phyloP scores from a whole-genome alignment of 176 grass and related monocot genomes.

The Thinopyrum elongatum region DNA sequence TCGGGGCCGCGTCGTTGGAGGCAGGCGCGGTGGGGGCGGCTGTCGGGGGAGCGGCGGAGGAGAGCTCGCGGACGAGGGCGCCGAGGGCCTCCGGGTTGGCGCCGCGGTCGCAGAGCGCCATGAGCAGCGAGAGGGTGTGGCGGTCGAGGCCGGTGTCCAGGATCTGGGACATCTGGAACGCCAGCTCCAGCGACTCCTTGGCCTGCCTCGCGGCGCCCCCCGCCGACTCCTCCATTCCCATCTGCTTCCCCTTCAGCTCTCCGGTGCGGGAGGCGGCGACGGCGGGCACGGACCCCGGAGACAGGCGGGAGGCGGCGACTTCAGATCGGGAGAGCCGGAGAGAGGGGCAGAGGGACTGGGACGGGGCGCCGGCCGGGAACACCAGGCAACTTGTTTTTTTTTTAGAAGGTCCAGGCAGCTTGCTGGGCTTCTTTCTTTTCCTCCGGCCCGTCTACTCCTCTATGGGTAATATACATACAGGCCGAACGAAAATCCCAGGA shows the following conservation, averaged over 20 bases:
- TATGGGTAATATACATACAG: no score
- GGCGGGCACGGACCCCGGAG: neutral
- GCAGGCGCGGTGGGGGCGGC: neutral
- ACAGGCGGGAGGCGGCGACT: neutral
- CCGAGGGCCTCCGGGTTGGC: conserved; percentile 81
- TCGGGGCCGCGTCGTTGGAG: neutral
- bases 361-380: no score
- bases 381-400: no score
- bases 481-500: no score
- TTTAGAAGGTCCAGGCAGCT: no score
- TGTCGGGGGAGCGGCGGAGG: conserved; percentile 26
- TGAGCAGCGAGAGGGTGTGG: conserved; percentile 81
- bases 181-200: conserved; percentile 76
- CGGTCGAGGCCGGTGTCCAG: conserved; percentile 65
- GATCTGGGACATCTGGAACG: conserved; percentile 79
- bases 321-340: neutral
- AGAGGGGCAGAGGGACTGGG: neutral
- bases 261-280: neutral
- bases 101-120: conserved; percentile 81
- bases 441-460: neutral
- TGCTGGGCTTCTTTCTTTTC: neutral
- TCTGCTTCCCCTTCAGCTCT: no score
- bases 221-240: conserved; percentile 16
- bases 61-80: conserved; percentile 75
- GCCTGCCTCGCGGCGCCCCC: conserved; percentile 45